A percentile compares a stretch with the other conserved stretches of the same genome.
Evolutionary conservation across 2,329 filamentous ascomycete species (phyloP).

Genomic region (Thelonectria rubi): DNA sequence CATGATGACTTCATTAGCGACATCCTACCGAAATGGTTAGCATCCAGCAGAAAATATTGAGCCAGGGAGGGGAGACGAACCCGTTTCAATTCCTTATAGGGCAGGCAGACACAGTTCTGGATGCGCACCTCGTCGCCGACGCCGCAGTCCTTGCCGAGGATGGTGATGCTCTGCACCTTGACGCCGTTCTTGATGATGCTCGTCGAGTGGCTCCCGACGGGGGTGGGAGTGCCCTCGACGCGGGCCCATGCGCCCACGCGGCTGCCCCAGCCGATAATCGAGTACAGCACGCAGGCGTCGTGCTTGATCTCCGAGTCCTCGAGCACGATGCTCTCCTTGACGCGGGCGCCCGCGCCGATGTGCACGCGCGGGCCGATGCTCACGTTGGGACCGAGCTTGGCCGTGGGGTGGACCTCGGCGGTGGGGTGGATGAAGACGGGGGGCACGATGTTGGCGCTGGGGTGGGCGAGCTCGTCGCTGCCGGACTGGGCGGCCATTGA

Average conservation of each 20-base stretch:
- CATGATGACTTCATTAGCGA: slow-evolving; percentile 91
- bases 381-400: slow-evolving; percentile 96
- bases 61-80: slow-evolving; percentile 60
- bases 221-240: slow-evolving; percentile 93
- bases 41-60: neutral
- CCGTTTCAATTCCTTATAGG: slow-evolving; percentile 97
- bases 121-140: slow-evolving; percentile 95
- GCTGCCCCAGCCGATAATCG: slow-evolving; percentile 97
- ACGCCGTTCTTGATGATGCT: slow-evolving; percentile 97
- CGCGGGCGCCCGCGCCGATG: slow-evolving; percentile 85
- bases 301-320: slow-evolving; percentile 97
- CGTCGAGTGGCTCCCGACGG: slow-evolving; percentile 86
- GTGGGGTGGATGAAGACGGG: slow-evolving; percentile 96
- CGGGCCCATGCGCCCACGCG: slow-evolving; percentile 97
- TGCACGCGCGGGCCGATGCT: slow-evolving; percentile 90
- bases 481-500: slow-evolving; percentile 89
- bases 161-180: slow-evolving; percentile 98
- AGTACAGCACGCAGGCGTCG: slow-evolving; percentile 93
- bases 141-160: slow-evolving; percentile 93
- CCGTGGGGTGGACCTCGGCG: slow-evolving; percentile 89
- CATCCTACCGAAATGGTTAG: slow-evolving; percentile 68
- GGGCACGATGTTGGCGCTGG: slow-evolving; percentile 86
- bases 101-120: slow-evolving; percentile 97
- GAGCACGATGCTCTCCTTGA: slow-evolving; percentile 96
- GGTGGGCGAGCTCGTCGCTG: slow-evolving; percentile 79